These are phyloP conservation scores for Puccinia polysora DNA, from an alignment of 1,284 basidiomycete genomes.

Conservation along the genomic window DNA sequence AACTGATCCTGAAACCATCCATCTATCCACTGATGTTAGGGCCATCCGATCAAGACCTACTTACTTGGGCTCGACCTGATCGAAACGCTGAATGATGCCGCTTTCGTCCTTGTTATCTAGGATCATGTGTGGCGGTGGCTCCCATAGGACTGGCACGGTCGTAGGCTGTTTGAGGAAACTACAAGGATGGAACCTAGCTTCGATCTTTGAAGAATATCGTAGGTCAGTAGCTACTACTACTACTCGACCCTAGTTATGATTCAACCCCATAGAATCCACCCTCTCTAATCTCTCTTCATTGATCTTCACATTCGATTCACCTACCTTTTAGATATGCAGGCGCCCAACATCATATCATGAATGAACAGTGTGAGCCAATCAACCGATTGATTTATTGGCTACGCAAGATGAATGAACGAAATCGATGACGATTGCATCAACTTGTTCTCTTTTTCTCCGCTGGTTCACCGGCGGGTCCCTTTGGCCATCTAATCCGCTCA, in stretches of 20 bases:
- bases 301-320: not conserved
- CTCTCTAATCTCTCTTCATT: not conserved
- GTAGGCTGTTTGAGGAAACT: slow-evolving; percentile 59
- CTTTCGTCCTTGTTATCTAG: not conserved
- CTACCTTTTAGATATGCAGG: slow-evolving; percentile 19
- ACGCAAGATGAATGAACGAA: too few species aligned
- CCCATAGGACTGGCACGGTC: slow-evolving; percentile 59
- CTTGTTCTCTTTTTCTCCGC: too few species aligned
- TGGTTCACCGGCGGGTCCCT: too few species aligned
- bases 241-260: too few species aligned
- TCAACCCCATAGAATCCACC: too few species aligned
- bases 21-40: slow-evolving; percentile 33
- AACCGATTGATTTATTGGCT: not conserved
- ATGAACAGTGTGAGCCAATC: slow-evolving; percentile 21
- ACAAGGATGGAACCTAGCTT: slow-evolving; percentile 58
- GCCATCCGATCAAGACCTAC: not conserved
- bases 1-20: slow-evolving; percentile 18
- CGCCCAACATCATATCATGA: slow-evolving; percentile 40
- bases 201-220: slow-evolving; percentile 56
- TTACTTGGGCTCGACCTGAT: not conserved
- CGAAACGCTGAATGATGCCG: not conserved
- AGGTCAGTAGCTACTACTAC: too few species aligned
- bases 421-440: too few species aligned
- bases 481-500: not conserved
- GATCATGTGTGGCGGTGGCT: slow-evolving; percentile 46